Evolutionary conservation across 495 filamentous ascomycete genomes (phyloP), one percentile per base, ranked within the genome.

Genomic region (Sphaerosporella brunnea): DNA sequence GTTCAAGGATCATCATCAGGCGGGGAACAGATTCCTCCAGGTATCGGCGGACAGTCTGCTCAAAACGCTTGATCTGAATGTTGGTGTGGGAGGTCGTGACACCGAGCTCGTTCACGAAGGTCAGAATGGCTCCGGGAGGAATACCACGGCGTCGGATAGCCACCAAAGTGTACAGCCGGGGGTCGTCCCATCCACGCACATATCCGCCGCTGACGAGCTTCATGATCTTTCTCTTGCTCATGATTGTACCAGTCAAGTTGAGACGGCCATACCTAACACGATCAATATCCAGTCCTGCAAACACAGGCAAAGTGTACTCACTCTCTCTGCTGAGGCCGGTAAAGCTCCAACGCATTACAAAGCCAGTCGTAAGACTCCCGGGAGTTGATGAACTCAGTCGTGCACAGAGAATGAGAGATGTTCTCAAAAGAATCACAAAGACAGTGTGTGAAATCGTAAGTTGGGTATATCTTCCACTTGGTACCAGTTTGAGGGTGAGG

Each of bases 371-470:
- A 94, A 9, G 80, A 84, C 35, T 77, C 74, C 32, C 86, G 64
- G 16, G 77, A 76, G 44, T 75, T 70, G 51, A 79, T 69, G 59
- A 93, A 93, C 60, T 93, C 86, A 3, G 78, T 82, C 0, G 86
- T 93, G 65, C 86, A 94, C 36, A 93, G 69, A 11, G 79, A 85
- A 67, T 93, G 85, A 1, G 86, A 81, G 59, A 94, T 88, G 23
- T 70, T 72, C 65, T 94, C 87, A 45, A 90, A 82, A 55, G 77
- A 79, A 70, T 90, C 86, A 53, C 79, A 85, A n/a, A 93, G 68
- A 51, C 80, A 82, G 64, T 93, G 83, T 5, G 85, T 82, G 53
- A 93, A 88, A 59, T 93, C 87, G 59, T 94, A 93, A 0, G 86
- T 85, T 0, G 86, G 87, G 53, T 88, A 93, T 37, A 93, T 83